phyloP scores from a whole-genome alignment of 257 asterid genomes.

The Cruciata laevipes region DNA sequence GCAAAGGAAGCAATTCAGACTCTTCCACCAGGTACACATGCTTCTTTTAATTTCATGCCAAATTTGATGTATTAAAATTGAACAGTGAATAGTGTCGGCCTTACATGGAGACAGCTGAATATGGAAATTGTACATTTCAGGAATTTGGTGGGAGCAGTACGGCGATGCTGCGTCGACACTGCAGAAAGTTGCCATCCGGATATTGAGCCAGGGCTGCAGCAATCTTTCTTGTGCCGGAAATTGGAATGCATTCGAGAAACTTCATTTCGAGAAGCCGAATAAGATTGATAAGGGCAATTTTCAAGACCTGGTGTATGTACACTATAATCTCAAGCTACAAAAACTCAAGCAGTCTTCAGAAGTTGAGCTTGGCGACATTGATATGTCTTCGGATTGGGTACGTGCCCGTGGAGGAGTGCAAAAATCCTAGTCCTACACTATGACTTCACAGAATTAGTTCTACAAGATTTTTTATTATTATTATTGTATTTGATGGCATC shows the following conservation, averaged over 20 bases:
- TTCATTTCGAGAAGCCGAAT: slow-evolving; percentile 75
- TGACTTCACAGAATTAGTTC: slow-evolving; percentile 96
- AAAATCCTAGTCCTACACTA: slow-evolving; percentile 65
- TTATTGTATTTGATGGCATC: too few species aligned
- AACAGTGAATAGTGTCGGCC: too few species aligned
- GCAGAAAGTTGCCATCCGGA: slow-evolving; percentile 76
- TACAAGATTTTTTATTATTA: too few species aligned
- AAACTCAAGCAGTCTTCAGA: slow-evolving; percentile 20
- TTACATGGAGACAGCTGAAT: too few species aligned
- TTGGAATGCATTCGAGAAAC: slow-evolving; percentile 68
- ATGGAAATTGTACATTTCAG: slow-evolving; percentile 30
- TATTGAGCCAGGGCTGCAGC: slow-evolving; percentile 93
- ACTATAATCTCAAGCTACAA: slow-evolving; percentile 56
- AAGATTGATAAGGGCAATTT: slow-evolving; percentile 72
- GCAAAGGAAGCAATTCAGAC: slow-evolving; percentile 88
- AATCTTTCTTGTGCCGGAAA: slow-evolving; percentile 53
- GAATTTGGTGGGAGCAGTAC: slow-evolving; percentile 97
- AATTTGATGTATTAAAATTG: too few species aligned
- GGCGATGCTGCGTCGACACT: slow-evolving; percentile 77
- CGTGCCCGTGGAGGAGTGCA: slow-evolving; percentile 41
- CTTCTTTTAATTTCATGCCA: slow-evolving; percentile 1
- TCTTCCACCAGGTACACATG: slow-evolving; percentile 61
- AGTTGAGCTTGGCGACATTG: slow-evolving; percentile 65
- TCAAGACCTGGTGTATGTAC: slow-evolving; percentile 51
- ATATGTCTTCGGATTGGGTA: slow-evolving; percentile 91